Conservation (phyloP, 2,329 filamentous ascomycete genomes). For the Samsoniella hepiali region DNA sequence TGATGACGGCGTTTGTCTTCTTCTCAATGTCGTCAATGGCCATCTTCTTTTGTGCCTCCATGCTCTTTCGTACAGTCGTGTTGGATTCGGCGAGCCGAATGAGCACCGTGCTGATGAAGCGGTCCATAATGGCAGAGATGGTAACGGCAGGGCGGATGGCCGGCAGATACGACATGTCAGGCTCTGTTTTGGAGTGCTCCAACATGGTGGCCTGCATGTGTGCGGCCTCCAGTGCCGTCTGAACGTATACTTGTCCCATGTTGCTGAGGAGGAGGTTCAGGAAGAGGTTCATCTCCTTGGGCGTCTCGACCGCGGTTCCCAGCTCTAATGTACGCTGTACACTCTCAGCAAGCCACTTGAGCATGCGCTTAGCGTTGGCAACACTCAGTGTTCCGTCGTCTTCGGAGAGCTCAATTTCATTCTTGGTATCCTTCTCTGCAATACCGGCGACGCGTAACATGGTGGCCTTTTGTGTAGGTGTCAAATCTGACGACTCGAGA, state of each 20-base stretch:
- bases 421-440: slow-evolving; percentile 70
- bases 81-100: slow-evolving; percentile 86
- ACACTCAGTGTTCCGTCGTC: slow-evolving; percentile 82
- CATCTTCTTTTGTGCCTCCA: slow-evolving; percentile 76
- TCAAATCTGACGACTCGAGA: slow-evolving; percentile 84
- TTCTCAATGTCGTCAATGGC: slow-evolving; percentile 78
- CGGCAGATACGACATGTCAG: slow-evolving; percentile 80
- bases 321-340: slow-evolving; percentile 88
- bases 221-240: slow-evolving; percentile 66
- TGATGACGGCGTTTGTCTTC: slow-evolving; percentile 66
- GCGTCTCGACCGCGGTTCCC: slow-evolving; percentile 81
- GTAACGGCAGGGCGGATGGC: slow-evolving; percentile 78
- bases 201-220: slow-evolving; percentile 71
- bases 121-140: slow-evolving; percentile 89
- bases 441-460: slow-evolving; percentile 86
- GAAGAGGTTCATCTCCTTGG: slow-evolving; percentile 86
- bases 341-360: slow-evolving; percentile 94
- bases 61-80: slow-evolving; percentile 82
- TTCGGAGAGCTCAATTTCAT: slow-evolving; percentile 86
- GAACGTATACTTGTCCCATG: slow-evolving; percentile 79
- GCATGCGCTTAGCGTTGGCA: slow-evolving; percentile 92
- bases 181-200: slow-evolving; percentile 77
- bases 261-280: slow-evolving; percentile 79
- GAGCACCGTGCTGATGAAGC: slow-evolving; percentile 85
- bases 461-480: slow-evolving; percentile 83